Percentiles rank a stretch among this genome's conserved stretches.
Evolutionary conservation across 2,329 filamentous ascomycete species (phyloP).

Genomic region (Sporothrix schenckii): DNA sequence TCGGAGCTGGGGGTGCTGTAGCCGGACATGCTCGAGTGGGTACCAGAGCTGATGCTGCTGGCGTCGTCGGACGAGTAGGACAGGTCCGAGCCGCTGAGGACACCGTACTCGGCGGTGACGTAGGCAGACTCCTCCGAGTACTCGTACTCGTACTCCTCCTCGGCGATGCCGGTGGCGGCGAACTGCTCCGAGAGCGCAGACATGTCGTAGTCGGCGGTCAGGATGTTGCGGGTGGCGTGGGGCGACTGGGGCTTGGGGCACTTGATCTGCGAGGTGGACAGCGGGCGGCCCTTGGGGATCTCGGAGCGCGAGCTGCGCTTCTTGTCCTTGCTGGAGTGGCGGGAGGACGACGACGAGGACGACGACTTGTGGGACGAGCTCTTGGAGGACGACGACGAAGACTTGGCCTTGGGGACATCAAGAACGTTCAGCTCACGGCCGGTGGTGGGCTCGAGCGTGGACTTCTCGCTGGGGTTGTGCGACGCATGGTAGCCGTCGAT

Average conservation of each 20-base stretch:
- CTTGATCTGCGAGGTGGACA: constrained; percentile 86
- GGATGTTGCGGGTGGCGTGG: constrained; percentile 82
- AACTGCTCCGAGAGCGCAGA: constrained; percentile 81
- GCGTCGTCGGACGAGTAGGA: constrained; percentile 75
- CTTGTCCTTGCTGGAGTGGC: constrained; percentile 47
- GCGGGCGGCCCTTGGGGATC: constrained; percentile 83
- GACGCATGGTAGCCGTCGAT: constrained; percentile 98
- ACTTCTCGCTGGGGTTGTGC: constrained; percentile 88
- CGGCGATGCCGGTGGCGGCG: constrained; percentile 58
- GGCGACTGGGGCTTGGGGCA: constrained; percentile 88
- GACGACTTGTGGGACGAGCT: constrained; percentile 27
- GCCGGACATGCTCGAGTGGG: constrained; percentile 72
- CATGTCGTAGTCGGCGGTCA: constrained; percentile 76
- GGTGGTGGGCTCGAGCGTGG: constrained; percentile 92
- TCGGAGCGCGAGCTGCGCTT: constrained; percentile 59
- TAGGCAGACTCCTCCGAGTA: constrained; percentile 39
- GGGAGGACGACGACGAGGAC: constrained; percentile 25
- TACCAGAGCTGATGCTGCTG: constrained; percentile 47
- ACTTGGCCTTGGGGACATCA: constrained; percentile 72
- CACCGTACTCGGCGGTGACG: constrained; percentile 57
- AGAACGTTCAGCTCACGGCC: constrained; percentile 97
- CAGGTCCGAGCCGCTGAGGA: constrained; percentile 58
- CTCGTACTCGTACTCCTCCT: constrained; percentile 39
- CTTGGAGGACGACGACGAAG: constrained; percentile 42
- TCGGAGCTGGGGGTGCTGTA: constrained; percentile 80